Base-by-base conservation (phyloP, 306 rosid genomes). In the Lotus japonicus region DNA sequence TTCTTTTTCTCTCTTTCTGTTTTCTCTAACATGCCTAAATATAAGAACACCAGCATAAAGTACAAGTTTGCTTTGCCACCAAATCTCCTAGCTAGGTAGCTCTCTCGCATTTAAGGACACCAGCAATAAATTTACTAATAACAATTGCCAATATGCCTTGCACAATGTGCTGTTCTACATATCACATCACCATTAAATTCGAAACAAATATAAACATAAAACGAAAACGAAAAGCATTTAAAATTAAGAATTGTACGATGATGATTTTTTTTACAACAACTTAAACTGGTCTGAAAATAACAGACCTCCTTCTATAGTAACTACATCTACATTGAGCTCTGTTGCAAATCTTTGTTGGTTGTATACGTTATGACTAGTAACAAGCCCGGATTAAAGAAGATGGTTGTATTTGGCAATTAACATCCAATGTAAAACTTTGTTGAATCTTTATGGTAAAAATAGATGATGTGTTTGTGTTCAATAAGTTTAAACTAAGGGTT, bases 71-170 rank as follows among this genome's bases (percentile, higher is more conserved):
- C 38, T 23, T 23, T 36, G 39, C 58, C 7, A 18, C 61, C 6
- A 48, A 18, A 59, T 65, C 67, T 45, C 33, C 73, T 45, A 36
- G 28, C 51, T 31, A 54, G 43, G 43, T 13, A 48, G 59, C 75
- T 33, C 58, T 45, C 36, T 33, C 11, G 7, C 59, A 16, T 49
- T 7, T 49, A 16, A 51, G 21, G 52, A 68, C n/a, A 13, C 7
- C 31, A 68, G 11, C 39, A 66, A 33, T 66, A 43, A 35, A 39
- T n/a, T 51, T 19, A 53, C 63, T 26, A 19, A 11, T 18, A 14
- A n/a, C 12, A 36, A 12, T 39, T 31, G 5, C 41, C 35, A 36
- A 12, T 12, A 6, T 38, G 35, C 19, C 18, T 36, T 21, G 69
- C 41, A 11, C 69, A 26, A 5, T 62, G 11, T 42, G 10, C n/a